Conservation (phyloP, 108 stramenopile genomes). For the Cyclostephanos invisitatus region DNA sequence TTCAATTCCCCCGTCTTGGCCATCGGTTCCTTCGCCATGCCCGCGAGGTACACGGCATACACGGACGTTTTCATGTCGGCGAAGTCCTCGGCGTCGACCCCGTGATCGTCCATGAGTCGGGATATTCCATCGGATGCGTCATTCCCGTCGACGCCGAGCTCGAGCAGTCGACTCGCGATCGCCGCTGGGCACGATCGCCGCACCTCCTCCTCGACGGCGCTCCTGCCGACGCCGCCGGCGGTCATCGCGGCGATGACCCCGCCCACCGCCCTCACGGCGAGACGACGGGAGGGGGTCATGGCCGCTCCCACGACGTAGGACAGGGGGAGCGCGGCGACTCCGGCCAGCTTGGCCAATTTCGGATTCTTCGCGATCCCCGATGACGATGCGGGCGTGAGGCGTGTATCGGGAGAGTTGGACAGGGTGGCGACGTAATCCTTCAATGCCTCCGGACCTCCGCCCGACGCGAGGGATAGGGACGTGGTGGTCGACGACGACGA, state of each 20-base stretch:
- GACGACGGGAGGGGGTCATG: conserved; percentile 41
- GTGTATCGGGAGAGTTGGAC: conserved; percentile 12
- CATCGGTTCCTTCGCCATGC: conserved; percentile 76
- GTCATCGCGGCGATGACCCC: conserved; percentile 35
- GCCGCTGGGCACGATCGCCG: conserved; percentile 42
- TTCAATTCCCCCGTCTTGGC: conserved; percentile 71
- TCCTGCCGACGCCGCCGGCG: conserved; percentile 43
- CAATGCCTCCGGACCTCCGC: conserved; percentile 41
- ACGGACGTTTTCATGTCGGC: conserved; percentile 59
- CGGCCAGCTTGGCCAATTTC: conserved; percentile 44
- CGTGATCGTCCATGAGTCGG: conserved; percentile 27
- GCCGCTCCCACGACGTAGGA: conserved; percentile 31
- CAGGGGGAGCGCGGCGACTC: conserved; percentile 37
- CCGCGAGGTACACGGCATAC: conserved; percentile 67
- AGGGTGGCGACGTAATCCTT: conserved; percentile 33
- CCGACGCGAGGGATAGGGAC: conserved; percentile 27
- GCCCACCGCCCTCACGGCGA: conserved; percentile 37
- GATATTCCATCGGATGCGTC: conserved; percentile 28
- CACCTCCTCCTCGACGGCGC: conserved; percentile 41
- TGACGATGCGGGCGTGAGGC: conserved; percentile 1
- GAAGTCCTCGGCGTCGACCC: conserved; percentile 66
- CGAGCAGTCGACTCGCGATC: conserved; percentile 25
- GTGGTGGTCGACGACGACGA: conserved; percentile 28
- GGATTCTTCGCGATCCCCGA: conserved; percentile 13
- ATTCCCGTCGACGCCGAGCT: conserved; percentile 30